A percentile compares a stretch with the other conserved stretches of the same genome.
These are phyloP conservation scores for Metschnikowia orientalis DNA, from an alignment of 805 yeast genomes.

Conservation along the genomic window DNA sequence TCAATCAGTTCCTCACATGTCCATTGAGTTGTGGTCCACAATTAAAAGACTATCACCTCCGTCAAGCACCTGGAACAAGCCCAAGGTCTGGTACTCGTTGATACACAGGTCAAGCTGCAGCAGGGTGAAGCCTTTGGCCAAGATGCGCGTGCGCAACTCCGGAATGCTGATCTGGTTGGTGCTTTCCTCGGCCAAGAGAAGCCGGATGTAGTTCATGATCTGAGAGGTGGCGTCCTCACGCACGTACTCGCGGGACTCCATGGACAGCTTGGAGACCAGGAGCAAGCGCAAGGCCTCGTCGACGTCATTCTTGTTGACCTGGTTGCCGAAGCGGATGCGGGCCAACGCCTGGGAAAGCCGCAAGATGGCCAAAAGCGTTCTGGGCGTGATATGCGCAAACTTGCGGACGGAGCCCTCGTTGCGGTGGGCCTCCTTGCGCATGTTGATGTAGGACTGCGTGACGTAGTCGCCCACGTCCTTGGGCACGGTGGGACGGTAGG, in stretches of 20 bases:
- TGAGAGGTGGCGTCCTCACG: slow-evolving; percentile 59
- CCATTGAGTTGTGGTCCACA: slow-evolving; percentile 32
- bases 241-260: slow-evolving; percentile 50
- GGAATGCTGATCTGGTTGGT: slow-evolving; percentile 28
- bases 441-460: slow-evolving; percentile 77
- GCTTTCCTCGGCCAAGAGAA: slow-evolving; percentile 47
- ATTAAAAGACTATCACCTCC: slow-evolving; percentile 63
- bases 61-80: slow-evolving; percentile 73
- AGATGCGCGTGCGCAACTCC: slow-evolving; percentile 55
- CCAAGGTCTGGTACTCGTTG: slow-evolving; percentile 63
- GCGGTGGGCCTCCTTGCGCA: slow-evolving; percentile 86
- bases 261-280: slow-evolving; percentile 81
- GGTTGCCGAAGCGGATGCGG: slow-evolving; percentile 72
- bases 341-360: slow-evolving; percentile 95
- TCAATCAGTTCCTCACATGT: slow-evolving; percentile 12
- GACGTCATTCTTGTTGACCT: slow-evolving; percentile 74
- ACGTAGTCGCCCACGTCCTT: slow-evolving; percentile 82
- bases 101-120: slow-evolving; percentile 74
- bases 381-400: slow-evolving; percentile 90
- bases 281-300: slow-evolving; percentile 91
- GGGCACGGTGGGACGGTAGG: slow-evolving; percentile 80
- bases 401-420: slow-evolving; percentile 72
- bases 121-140: slow-evolving; percentile 81
- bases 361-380: slow-evolving; percentile 86
- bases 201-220: slow-evolving; percentile 42